phyloP scores from a whole-genome alignment of 441 rosid genomes.

The Omphalea diandra region DNA sequence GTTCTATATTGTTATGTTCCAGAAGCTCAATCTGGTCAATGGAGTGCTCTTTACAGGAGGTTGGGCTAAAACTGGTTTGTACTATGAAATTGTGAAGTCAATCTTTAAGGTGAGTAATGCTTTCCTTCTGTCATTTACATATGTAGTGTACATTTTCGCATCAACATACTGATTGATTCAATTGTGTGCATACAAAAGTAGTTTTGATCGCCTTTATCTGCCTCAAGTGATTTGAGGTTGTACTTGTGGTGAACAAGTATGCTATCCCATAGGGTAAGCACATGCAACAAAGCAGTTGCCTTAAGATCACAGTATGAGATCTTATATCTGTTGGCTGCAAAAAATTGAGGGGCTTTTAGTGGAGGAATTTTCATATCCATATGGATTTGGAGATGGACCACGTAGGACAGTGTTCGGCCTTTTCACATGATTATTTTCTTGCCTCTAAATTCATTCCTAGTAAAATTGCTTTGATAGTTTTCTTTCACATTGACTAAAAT shows the following conservation, averaged over 20 bases:
- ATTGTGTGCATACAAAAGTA: neutral
- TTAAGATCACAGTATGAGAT: constrained; percentile 5
- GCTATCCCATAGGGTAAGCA: neutral
- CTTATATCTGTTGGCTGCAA: neutral
- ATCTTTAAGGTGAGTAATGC: constrained; percentile 53
- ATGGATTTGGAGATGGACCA: neutral
- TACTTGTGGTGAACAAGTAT: constrained; percentile 7
- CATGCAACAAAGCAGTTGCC: neutral
- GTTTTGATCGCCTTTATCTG: constrained; percentile 11
- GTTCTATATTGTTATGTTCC: constrained; percentile 21
- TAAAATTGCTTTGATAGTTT: neutral
- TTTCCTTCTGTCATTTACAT: neutral
- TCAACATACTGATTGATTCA: neutral
- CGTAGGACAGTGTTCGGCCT: neutral
- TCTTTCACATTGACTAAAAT: neutral
- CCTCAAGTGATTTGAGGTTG: constrained; percentile 6
- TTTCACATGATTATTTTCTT: neutral
- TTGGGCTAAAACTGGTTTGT: constrained; percentile 74
- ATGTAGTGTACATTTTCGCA: neutral
- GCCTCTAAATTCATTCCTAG: neutral
- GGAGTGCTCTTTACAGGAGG: constrained; percentile 92
- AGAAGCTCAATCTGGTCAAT: constrained; percentile 83
- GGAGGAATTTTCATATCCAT: neutral
- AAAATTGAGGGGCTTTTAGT: neutral
- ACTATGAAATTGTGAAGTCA: constrained; percentile 48